Percentiles rank a stretch among this genome's conserved stretches.
These are phyloP conservation scores for Saitoella complicata DNA, from an alignment of 805 yeast species.

Conservation along the genomic window DNA sequence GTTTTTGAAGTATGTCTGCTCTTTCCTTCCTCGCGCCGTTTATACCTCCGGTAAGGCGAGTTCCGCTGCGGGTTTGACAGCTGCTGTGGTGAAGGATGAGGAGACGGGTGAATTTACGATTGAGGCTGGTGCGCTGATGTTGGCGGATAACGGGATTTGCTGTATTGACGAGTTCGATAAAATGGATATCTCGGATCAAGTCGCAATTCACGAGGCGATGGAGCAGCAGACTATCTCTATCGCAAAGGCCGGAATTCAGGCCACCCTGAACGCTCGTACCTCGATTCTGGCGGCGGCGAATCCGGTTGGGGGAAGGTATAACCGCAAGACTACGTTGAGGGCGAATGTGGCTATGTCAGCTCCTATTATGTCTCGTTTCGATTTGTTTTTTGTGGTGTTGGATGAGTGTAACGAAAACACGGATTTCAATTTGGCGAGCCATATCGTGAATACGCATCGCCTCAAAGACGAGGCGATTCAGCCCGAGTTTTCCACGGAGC, in stretches of 20 bases:
- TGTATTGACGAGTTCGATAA: constrained; percentile 97
- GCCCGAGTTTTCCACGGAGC: constrained; percentile 81
- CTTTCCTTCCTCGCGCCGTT: constrained; percentile 83
- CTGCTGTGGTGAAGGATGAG: constrained; percentile 93
- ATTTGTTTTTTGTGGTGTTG: constrained; percentile 79
- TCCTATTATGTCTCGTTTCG: constrained; percentile 97
- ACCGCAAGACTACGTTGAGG: constrained; percentile 66
- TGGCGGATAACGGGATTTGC: constrained; percentile 96
- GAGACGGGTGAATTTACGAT: constrained; percentile 94
- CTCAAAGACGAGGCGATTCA: constrained; percentile 73
- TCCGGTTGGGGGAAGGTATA: constrained; percentile 93
- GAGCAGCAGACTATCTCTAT: constrained; percentile 98
- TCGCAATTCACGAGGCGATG: constrained; percentile 99
- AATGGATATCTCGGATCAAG: constrained; percentile 91
- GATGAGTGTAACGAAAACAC: constrained; percentile 88
- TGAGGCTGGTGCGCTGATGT: constrained; percentile 97
- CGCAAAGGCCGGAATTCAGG: constrained; percentile 97
- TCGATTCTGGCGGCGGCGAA: constrained; percentile 98
- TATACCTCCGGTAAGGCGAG: constrained; percentile 98
- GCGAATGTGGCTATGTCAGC: constrained; percentile 91
- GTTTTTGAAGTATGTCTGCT: constrained; percentile 80
- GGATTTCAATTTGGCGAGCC: constrained; percentile 80
- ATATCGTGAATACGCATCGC: constrained; percentile 88
- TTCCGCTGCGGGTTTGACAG: constrained; percentile 96
- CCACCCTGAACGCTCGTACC: constrained; percentile 90